These are phyloP conservation scores for Rhododendron williamsianum DNA, from an alignment of 148 eudicot genomes.

Conservation along the genomic window DNA sequence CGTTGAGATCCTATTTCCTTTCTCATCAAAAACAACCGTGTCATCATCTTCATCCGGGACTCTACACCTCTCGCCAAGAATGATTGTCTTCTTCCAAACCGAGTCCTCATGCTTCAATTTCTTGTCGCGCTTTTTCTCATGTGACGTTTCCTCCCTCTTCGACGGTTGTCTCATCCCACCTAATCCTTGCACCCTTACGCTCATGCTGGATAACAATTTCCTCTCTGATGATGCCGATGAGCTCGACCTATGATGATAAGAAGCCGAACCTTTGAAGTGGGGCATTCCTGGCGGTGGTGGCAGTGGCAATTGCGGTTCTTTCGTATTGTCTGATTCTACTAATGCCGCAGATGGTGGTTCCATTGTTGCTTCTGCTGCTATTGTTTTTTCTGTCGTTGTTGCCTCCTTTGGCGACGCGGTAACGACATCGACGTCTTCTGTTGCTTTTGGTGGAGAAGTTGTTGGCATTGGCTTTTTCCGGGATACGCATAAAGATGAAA, in stretches of 20 bases:
- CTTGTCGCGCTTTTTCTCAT: constrained; percentile 14
- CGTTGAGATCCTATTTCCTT: constrained; percentile 27
- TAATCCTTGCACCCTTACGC: constrained; percentile 30
- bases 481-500: constrained; percentile 28
- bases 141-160: neutral
- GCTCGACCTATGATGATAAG: constrained; percentile 21
- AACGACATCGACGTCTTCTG: neutral
- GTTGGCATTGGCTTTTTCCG: constrained; percentile 10
- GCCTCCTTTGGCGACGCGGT: neutral
- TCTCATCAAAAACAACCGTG: constrained; percentile 27
- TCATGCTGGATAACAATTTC: constrained; percentile 42
- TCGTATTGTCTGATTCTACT: neutral
- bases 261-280: constrained; percentile 15
- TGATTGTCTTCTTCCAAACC: constrained; percentile 62
- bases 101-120: constrained; percentile 53
- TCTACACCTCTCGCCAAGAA: constrained; percentile 67
- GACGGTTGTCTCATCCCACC: constrained; percentile 16
- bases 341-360: neutral
- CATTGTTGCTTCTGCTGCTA: neutral
- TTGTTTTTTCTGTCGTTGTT: neutral
- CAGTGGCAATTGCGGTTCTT: neutral
- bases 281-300: constrained; percentile 41
- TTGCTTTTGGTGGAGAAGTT: neutral
- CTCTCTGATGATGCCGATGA: constrained; percentile 13
- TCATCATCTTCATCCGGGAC: constrained; percentile 50